Evolutionary conservation across 768 basidiomycete species (phyloP), one percentile per base, ranked within the genome.

Genomic region (Russula emetica): DNA sequence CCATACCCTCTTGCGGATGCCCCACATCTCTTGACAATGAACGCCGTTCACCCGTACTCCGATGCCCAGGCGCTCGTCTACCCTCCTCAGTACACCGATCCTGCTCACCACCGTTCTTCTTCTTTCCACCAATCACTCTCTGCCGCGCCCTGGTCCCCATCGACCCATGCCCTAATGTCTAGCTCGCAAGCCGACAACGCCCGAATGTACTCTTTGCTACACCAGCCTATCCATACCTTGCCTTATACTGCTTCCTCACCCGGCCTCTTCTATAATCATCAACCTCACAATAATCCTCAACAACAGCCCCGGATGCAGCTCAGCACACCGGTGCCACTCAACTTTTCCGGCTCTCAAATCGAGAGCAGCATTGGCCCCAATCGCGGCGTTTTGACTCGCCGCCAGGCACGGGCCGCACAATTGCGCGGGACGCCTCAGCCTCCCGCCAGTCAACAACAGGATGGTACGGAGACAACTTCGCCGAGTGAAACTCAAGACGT

Each of bases 171-270:
- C 47, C 68, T 63, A n/a, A 64, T 67, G 53, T 58, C 58, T 49
- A 45, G 49, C n/a, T 64, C 71, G 11, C 58, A 57, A 44, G 53
- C 69, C 20, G 67, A 61, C 50, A 68, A 70, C 38, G 52, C 67
- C 20, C 62, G 70, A 26, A 66, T 70, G 62, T 69, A 69, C 42
- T 57, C 66, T 69, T 63, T 70, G 61, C 69, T 69, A 44, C 64
- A 66, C 50, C 63, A 67, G n/a, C 66, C 69, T 63, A 60, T 67
- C 66, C 64, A 68, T 55, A 64, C 68, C 55, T 49, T 67, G 64
- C 66, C 64, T 57, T 68, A 66, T 61, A 56, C 70, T 62, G 60
- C 70, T 58, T 52, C 60, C 28, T 61, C 67, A 51, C 52, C 60
- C 55, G 38, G 66, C 28, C 28, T 63, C 55, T 61, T 69, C 63